Evolutionary conservation across 768 basidiomycete species (phyloP), one percentile per base, ranked within the genome.

Genomic region (Butyriboletus loyo): DNA sequence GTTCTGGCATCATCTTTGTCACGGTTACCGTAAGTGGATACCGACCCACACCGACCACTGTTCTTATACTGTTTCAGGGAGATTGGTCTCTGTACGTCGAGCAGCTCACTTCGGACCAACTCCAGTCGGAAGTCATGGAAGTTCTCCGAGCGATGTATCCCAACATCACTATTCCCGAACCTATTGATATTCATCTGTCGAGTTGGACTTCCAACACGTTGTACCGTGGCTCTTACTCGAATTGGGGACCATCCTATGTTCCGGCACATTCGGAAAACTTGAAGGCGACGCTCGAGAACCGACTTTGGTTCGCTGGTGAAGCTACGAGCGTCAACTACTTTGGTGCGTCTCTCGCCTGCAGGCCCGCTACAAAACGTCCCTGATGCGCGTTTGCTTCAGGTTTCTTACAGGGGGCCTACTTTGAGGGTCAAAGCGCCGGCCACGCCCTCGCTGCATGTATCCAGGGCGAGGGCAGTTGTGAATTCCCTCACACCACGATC

Each of bases 181-280:
- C 86, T 0, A 59, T 73, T n/a, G 82, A 75, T 22, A 81, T 87
- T 62, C 74, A 75, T 62, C 79, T 82, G 57, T 75, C 76, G 4
- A 71, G 75, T 2, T 87, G 86, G 86, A 56, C 72, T 41, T 66
- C 66, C 17, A 76, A 86, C 61, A 79, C 79, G 4, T 67, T 78
- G 36, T 68, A 49, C 54, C 52, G 58, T 0, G 66, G 66, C 2
- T 80, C 83, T 4, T 88, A 84, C 59, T 81, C 81, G 19, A 88
- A 86, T 54, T 87, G 85, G 84, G 85, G 84, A 0, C 73, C 86
- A 0, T 74, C 80, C 10, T 85, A 84, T 58, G 65, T 79, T 9
- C 73, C 72, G 25, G 67, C 68, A 5, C 81, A 84, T 53, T 73
- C 80, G 28, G 67, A 76, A 21, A 83, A 85, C 62, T 60, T 85